These are phyloP conservation scores for Corymbia citriodora DNA, from an alignment of 441 rosid species.

Conservation along the genomic window DNA sequence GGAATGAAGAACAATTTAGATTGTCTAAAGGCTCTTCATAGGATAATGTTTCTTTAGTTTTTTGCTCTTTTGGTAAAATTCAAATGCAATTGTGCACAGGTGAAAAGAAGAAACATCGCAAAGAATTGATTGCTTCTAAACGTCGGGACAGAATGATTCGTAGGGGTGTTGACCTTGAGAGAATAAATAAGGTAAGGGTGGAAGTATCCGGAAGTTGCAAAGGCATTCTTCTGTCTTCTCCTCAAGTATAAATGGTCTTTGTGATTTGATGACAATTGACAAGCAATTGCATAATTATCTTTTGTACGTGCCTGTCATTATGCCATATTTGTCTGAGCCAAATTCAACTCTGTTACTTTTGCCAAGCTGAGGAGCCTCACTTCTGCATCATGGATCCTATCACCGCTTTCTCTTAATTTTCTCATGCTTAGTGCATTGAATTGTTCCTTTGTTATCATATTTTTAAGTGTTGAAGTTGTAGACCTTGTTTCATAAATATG, in stretches of 20 bases:
- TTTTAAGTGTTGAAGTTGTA: neutral
- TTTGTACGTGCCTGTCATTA: neutral
- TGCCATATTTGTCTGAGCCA: neutral
- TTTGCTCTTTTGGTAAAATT: neutral
- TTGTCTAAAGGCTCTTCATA: neutral
- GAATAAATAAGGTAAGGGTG: conserved; percentile 50
- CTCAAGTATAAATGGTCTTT: neutral
- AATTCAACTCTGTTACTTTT: neutral
- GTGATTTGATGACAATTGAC: neutral
- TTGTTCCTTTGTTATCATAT: neutral
- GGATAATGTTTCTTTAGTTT: neutral
- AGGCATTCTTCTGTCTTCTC: neutral
- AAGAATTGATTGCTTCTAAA: conserved; percentile 70
- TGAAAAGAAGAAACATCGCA: conserved; percentile 73
- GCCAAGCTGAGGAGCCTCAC: neutral
- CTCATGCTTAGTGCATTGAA: neutral
- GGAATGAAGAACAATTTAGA: neutral
- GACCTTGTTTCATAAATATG: neutral
- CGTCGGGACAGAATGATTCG: conserved; percentile 71
- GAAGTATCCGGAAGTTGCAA: neutral
- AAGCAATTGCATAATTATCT: neutral
- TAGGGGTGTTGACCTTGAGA: conserved; percentile 76
- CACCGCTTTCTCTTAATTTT: neutral
- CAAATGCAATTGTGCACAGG: conserved; percentile 22
- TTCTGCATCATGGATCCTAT: neutral